A percentile compares a stretch with the other conserved stretches of the same genome.
Evolutionary conservation across 306 rosid genomes (phyloP).

Genomic region (Crotalaria pallida): DNA sequence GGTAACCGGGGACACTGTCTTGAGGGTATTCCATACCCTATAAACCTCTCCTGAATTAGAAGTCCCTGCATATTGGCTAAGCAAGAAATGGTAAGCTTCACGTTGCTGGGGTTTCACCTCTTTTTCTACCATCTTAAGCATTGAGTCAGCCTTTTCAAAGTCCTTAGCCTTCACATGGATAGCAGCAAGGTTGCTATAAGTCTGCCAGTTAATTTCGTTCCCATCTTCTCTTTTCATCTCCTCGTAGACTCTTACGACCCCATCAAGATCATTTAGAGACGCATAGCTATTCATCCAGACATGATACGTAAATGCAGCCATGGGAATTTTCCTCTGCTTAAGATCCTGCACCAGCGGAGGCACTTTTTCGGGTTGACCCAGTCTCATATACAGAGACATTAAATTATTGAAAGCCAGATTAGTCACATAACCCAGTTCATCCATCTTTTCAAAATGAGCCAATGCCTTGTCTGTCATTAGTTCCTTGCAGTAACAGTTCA

Average conservation of each 20-base stretch:
- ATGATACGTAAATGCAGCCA: constrained; percentile 35
- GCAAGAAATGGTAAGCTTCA: constrained; percentile 52
- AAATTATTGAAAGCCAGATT: constrained; percentile 49
- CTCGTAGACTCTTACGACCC: constrained; percentile 45
- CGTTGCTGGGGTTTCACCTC: constrained; percentile 39
- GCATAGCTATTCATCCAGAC: constrained; percentile 77
- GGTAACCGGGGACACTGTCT: constrained; percentile 33
- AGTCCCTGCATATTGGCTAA: constrained; percentile 64
- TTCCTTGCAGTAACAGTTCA: constrained; percentile 68
- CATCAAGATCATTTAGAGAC: constrained; percentile 38
- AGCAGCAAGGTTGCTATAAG: constrained; percentile 66
- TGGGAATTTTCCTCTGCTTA: constrained; percentile 53
- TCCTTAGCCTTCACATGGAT: constrained; percentile 59
- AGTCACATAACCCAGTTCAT: constrained; percentile 36
- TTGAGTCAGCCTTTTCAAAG: constrained; percentile 54
- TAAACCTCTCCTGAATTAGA: constrained; percentile 51
- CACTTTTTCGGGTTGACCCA: constrained; percentile 54
- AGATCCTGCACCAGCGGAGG: constrained; percentile 38
- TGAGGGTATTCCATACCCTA: constrained; percentile 62
- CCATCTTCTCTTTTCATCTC: constrained; percentile 49
- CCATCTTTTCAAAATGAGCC: constrained; percentile 46
- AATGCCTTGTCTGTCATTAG: constrained; percentile 56
- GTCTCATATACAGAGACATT: constrained; percentile 61
- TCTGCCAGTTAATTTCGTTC: constrained; percentile 45
- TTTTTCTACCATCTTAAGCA: constrained; percentile 50